Percentiles rank a stretch among this genome's conserved stretches.
Conservation (phyloP, 352 stramenopile genomes). For the Achlya hypogyna region DNA sequence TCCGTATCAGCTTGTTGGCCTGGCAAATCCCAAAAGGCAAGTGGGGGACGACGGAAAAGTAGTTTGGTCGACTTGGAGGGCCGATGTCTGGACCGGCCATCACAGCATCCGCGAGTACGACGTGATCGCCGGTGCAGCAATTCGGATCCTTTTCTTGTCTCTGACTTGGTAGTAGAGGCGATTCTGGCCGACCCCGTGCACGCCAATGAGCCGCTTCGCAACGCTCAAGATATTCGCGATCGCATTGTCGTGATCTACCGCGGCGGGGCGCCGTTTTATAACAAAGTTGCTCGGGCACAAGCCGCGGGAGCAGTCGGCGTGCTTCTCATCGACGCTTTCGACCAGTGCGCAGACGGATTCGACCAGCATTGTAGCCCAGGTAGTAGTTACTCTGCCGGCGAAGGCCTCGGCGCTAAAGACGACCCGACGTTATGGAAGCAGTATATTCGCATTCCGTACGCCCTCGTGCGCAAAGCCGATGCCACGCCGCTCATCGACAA, state of each 20-base stretch:
- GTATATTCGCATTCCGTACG: slow-evolving; percentile 48
- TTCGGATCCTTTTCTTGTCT: no score
- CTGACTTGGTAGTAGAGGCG: no score
- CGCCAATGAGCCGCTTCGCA: slow-evolving; percentile 40
- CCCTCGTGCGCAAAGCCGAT: slow-evolving; percentile 27
- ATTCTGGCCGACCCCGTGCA: slow-evolving; percentile 53
- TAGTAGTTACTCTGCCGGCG: slow-evolving; percentile 30
- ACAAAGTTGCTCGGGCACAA: slow-evolving; percentile 60
- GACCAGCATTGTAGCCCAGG: slow-evolving; percentile 64
- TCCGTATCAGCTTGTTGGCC: slow-evolving; percentile 3
- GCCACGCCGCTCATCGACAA: background rate
- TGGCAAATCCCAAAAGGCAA: background rate
- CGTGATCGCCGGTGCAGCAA: no score
- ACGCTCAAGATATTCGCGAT: slow-evolving; percentile 39
- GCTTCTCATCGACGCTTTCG: slow-evolving; percentile 43
- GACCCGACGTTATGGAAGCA: slow-evolving; percentile 38
- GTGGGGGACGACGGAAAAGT: slow-evolving; percentile 16
- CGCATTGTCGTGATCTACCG: slow-evolving; percentile 47
- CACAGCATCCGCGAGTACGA: slow-evolving; percentile 41
- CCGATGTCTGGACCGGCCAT: slow-evolving; percentile 50
- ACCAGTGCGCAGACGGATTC: slow-evolving; percentile 39
- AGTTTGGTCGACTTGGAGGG: slow-evolving; percentile 14
- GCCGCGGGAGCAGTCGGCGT: slow-evolving; percentile 53
- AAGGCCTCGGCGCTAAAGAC: slow-evolving; percentile 53
- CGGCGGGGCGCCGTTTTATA: slow-evolving; percentile 46